Evolutionary conservation across 1,284 basidiomycete species (phyloP), one percentile per base, ranked within the genome.

Genomic region (Stygiomarasmius scandens): DNA sequence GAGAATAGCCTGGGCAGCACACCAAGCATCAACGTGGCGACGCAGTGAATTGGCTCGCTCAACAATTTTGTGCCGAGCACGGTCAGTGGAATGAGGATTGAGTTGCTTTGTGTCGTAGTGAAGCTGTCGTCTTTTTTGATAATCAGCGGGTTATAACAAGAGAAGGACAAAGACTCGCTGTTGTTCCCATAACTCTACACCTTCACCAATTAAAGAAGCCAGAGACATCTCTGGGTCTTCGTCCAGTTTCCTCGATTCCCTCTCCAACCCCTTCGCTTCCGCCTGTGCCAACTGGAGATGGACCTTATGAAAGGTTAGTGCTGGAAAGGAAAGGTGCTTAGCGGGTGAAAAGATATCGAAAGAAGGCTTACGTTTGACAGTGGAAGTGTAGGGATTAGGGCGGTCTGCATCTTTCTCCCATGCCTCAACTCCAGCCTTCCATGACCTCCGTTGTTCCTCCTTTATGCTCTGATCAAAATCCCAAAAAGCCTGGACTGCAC

Each of bases 341-440:
- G 6, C 19, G 9, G 14, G 19, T n/a, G 11, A 19, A 32, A 20
- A 23, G 10, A 3, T 20, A n/a, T 11, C 16, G 10, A 32, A 50
- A 50, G 27, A 29, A 32, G 14, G 4, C 9, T 3, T n/a, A 52
- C 50, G 5, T 52, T 34, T 16, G 19, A 52, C 23, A 2, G 20
- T 41, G 5, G 50, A 8, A 14, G 16, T 32, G 14, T 36, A 52
- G 11, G 50, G 50, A 25, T 52, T 52, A 52, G 50, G 50, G 16
- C 24, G 25, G 8, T 9, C 9, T 11, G 2, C 12, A 41, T 52
- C 50, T 20, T 29, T 11, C 19, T 52, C 50, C 50, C 50, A 52
- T 3, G 27, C 32, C 20, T 52, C 19, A 19, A 52, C 27, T 12
- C 11, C 22, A 4, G 19, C 12, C 10, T 14, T 19, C 50, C 50